Evolutionary conservation across 1,139 yeast genomes (phyloP).

Genomic region (Geotrichum aggregatum): DNA sequence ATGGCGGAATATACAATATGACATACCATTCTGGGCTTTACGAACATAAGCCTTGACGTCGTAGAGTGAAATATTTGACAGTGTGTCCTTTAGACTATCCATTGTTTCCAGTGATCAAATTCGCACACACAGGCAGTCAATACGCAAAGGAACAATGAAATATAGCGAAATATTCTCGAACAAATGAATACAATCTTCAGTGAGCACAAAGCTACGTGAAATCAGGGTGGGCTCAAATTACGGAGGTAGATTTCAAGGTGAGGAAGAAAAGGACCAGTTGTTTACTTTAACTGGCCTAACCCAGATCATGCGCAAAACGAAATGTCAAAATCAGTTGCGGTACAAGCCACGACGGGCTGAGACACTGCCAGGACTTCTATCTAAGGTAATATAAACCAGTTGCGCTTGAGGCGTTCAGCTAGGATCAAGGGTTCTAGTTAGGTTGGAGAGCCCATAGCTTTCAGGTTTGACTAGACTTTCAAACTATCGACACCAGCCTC

Average conservation of each 20-base stretch:
- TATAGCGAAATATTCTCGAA: no score
- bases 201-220: not conserved
- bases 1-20: not conserved
- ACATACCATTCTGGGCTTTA: constrained; percentile 80
- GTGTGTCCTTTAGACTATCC: constrained; percentile 67
- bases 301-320: not conserved
- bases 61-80: constrained; percentile 80
- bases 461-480: constrained; percentile 8
- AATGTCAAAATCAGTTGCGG: not conserved
- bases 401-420: not conserved
- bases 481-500: constrained; percentile 21
- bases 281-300: not conserved
- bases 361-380: not conserved
- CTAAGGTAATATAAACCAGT: not conserved
- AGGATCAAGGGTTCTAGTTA: no score
- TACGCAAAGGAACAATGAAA: no score
- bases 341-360: not conserved
- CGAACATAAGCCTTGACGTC: constrained; percentile 97
- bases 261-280: constrained; percentile 6
- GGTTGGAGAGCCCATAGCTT: no score
- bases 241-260: constrained; percentile 2
- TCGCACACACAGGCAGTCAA: no score
- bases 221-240: not conserved
- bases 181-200: not conserved
- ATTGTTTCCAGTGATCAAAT: constrained; percentile 33